phyloP scores from a whole-genome alignment of 2,329 filamentous ascomycete species.

The Cyphellophora attinorum region DNA sequence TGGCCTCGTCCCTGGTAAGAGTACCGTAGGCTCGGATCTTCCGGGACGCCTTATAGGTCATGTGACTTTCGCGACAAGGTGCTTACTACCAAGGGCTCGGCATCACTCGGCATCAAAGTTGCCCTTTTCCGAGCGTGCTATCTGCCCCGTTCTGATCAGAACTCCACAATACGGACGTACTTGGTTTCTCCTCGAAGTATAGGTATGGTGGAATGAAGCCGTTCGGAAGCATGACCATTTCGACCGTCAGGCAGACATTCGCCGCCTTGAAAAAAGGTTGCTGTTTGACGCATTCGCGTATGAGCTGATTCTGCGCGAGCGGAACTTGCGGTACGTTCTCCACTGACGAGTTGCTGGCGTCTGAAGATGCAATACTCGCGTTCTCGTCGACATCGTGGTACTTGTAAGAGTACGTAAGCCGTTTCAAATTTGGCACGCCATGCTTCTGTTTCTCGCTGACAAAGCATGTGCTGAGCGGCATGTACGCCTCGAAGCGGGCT shows the following conservation, averaged over 20 bases:
- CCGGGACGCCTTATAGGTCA: no score
- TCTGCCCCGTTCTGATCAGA: no score
- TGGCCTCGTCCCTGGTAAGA: no score
- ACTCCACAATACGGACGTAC: constrained; percentile 12
- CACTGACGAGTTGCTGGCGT: constrained; percentile 8
- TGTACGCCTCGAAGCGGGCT: constrained; percentile 9
- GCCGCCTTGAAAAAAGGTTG: constrained; percentile 10
- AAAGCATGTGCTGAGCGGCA: constrained; percentile 15
- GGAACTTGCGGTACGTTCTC: constrained; percentile 10
- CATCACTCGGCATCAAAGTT: no score
- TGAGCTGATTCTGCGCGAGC: constrained; percentile 10
- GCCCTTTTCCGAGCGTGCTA: no score
- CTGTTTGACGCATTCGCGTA: constrained; percentile 12
- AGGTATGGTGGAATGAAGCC: constrained; percentile 20
- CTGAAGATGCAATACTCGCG: constrained; percentile 6
- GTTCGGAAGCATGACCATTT: constrained; percentile 14
- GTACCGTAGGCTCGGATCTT: no score
- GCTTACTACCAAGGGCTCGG: no score
- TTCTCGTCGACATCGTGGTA: constrained; percentile 15
- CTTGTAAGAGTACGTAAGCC: constrained; percentile 16
- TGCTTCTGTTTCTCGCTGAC: constrained; percentile 14
- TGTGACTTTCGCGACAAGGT: no score
- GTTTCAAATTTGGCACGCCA: constrained; percentile 13
- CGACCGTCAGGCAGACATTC: constrained; percentile 11
- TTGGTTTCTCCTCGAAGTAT: constrained; percentile 16